These are phyloP conservation scores for Euclidium syriacum DNA, from an alignment of 345 rosid genomes.

Conservation along the genomic window DNA sequence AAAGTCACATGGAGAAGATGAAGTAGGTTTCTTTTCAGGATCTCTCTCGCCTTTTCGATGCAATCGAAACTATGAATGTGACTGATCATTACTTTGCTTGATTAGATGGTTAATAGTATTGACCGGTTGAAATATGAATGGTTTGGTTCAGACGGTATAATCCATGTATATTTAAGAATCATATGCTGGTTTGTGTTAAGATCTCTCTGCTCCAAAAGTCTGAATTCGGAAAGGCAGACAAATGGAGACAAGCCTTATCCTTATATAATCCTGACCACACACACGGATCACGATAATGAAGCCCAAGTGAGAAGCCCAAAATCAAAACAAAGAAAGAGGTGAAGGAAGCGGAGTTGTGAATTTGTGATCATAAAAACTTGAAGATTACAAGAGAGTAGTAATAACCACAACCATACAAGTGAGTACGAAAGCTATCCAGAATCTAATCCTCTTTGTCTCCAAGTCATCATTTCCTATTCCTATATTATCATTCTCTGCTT, in stretches of 20 bases:
- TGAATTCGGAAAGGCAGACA: not conserved
- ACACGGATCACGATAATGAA: not conserved
- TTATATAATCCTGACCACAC: conserved; percentile 3
- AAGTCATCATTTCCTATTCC: conserved; percentile 19
- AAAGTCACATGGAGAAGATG: not conserved
- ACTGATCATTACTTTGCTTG: not conserved
- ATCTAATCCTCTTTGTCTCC: conserved; percentile 60
- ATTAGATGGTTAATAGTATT: not conserved
- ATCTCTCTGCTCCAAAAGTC: not conserved
- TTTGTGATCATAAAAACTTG: conserved; percentile 19
- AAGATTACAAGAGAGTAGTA: conserved; percentile 5
- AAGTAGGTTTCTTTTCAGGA: not conserved
- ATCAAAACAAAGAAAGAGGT: not conserved
- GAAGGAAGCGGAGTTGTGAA: not conserved
- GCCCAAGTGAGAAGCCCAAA: conserved; percentile 25
- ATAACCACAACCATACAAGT: conserved; percentile 28
- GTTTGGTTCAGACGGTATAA: not conserved
- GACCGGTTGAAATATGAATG: not conserved
- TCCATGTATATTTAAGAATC: not conserved
- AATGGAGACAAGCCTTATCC: conserved; percentile 1
- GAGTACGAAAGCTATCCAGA: conserved; percentile 55
- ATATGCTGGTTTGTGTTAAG: conserved; percentile 1
- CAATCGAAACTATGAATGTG: not conserved
- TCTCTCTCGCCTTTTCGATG: not conserved
- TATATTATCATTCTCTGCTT: conserved; percentile 15